Evolutionary conservation across 2,329 filamentous ascomycete species (phyloP).

Genomic region (Metarhizium album): DNA sequence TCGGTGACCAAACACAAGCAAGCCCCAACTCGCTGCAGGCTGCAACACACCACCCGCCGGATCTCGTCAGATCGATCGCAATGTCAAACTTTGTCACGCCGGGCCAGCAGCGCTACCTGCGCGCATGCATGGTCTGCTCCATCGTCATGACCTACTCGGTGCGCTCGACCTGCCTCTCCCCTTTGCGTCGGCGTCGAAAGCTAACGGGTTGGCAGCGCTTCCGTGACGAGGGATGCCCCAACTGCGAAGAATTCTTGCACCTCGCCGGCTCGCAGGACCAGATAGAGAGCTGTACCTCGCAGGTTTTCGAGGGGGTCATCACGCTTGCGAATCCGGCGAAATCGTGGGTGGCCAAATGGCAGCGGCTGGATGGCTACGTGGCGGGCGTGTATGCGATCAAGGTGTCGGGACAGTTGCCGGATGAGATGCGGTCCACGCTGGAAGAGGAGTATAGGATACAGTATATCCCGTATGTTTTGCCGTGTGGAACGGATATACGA

Average conservation of each 20-base stretch:
- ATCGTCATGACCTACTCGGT: slow-evolving; percentile 77
- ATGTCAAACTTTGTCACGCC: slow-evolving; percentile 54
- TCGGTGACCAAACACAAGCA: no score
- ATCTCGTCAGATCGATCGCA: background rate
- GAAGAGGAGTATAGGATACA: slow-evolving; percentile 53
- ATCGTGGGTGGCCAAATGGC: slow-evolving; percentile 96
- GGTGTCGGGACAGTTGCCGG: slow-evolving; percentile 70
- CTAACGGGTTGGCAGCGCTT: slow-evolving; percentile 54
- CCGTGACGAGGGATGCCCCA: slow-evolving; percentile 78
- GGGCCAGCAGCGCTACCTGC: slow-evolving; percentile 71
- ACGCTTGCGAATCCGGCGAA: slow-evolving; percentile 68
- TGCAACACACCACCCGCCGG: background rate
- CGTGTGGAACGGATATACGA: slow-evolving; percentile 30
- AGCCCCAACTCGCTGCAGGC: background rate
- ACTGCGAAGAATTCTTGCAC: slow-evolving; percentile 88
- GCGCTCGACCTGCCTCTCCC: slow-evolving; percentile 20
- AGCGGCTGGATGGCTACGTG: slow-evolving; percentile 80
- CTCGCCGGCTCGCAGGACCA: slow-evolving; percentile 68
- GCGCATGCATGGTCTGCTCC: slow-evolving; percentile 98
- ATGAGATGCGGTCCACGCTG: slow-evolving; percentile 49
- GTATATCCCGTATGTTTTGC: slow-evolving; percentile 52
- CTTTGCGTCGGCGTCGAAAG: background rate
- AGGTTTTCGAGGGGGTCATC: slow-evolving; percentile 90
- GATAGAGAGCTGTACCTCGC: slow-evolving; percentile 87
- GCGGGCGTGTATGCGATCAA: slow-evolving; percentile 89